A percentile compares a stretch with the other conserved stretches of the same genome.
Conservation (phyloP, 176 grass and related monocot genomes). For the Triticum urartu region DNA sequence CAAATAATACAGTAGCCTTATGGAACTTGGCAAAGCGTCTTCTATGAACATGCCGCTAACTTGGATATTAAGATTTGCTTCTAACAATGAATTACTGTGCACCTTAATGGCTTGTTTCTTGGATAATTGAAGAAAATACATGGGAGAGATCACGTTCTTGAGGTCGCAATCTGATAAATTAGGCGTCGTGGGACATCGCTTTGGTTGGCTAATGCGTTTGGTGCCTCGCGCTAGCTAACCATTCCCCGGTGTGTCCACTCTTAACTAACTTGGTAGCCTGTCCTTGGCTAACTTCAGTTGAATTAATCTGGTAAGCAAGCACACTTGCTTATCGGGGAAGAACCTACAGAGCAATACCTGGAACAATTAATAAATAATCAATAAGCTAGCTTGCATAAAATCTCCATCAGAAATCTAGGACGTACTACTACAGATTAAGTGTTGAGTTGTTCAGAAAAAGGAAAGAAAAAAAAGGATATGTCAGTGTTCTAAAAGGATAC, state of each 20-base stretch:
- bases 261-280: constrained; percentile 22
- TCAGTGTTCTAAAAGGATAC: no score
- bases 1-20: no score
- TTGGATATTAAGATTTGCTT: no score
- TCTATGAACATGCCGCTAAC: no score
- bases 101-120: neutral
- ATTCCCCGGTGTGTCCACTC: neutral
- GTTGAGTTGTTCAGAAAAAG: neutral
- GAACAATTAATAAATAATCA: neutral
- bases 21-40: no score
- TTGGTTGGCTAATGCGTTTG: constrained; percentile 1
- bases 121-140: neutral
- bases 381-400: neutral
- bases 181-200: constrained; percentile 13
- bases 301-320: neutral
- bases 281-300: neutral
- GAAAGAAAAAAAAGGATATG: no score
- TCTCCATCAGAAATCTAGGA: neutral
- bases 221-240: neutral
- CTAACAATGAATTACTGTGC: no score
- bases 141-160: neutral
- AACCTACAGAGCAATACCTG: neutral
- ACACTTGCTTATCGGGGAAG: neutral
- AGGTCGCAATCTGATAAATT: neutral
- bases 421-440: neutral